Evolutionary conservation across 1,284 basidiomycete species (phyloP).

Genomic region (Ceratobasidium theobromae): DNA sequence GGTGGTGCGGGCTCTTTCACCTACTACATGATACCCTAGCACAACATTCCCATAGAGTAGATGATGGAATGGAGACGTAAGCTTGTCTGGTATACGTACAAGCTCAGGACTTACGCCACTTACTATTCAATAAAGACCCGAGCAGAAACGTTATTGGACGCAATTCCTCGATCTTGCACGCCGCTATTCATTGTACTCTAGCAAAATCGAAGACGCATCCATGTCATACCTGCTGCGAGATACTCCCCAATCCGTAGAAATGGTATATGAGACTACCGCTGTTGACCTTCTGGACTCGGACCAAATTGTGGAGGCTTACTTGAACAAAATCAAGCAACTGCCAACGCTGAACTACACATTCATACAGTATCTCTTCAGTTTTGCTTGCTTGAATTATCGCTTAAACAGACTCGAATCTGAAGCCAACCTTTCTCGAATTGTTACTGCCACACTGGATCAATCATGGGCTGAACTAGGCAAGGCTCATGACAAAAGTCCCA

Average conservation of each 20-base stretch:
- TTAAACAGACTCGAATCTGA: background rate
- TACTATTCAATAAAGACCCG: background rate
- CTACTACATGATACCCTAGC: background rate
- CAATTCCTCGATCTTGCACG: background rate
- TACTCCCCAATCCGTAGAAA: background rate
- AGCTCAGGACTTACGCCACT: background rate
- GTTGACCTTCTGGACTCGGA: background rate
- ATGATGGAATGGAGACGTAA: background rate
- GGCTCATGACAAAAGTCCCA: no score
- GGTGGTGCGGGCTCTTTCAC: background rate
- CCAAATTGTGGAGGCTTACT: background rate
- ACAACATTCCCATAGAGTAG: background rate
- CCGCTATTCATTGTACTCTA: background rate
- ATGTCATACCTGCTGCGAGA: background rate
- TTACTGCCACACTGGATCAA: background rate
- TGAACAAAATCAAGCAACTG: background rate
- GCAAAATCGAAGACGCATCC: background rate
- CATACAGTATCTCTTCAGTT: background rate
- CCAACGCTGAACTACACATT: background rate
- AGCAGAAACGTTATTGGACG: background rate
- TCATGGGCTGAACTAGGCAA: background rate
- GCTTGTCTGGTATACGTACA: background rate
- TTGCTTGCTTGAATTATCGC: background rate
- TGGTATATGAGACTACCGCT: background rate
- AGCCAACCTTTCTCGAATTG: background rate